These are phyloP conservation scores for Tuber brumale DNA, from an alignment of 495 filamentous ascomycete genomes.

Conservation along the genomic window DNA sequence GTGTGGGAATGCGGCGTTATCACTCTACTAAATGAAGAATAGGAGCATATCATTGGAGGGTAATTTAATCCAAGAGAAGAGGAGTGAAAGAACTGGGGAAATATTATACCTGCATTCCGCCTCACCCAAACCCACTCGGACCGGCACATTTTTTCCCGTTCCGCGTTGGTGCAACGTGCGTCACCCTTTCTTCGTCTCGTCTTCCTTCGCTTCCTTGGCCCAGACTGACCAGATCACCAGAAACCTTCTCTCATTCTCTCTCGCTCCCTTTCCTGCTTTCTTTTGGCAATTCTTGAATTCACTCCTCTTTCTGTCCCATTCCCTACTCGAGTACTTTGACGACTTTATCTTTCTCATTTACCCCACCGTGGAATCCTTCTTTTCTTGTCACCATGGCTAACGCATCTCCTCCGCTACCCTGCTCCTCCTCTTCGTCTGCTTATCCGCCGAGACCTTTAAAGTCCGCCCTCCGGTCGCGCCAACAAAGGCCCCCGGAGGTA, in stretches of 20 bases:
- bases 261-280: neutral
- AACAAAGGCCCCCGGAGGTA: slow-evolving; percentile 20
- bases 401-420: slow-evolving; percentile 20
- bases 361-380: slow-evolving; percentile 18
- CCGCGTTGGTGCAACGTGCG: slow-evolving; percentile 1
- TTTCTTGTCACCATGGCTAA: slow-evolving; percentile 26
- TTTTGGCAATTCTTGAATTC: neutral
- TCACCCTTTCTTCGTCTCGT: neutral
- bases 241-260: neutral
- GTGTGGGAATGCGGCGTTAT: neutral
- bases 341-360: slow-evolving; percentile 13
- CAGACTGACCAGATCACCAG: neutral
- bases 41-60: neutral
- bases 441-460: slow-evolving; percentile 29
- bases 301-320: neutral
- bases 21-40: neutral
- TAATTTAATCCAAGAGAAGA: neutral
- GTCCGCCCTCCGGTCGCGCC: slow-evolving; percentile 33
- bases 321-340: too few species aligned
- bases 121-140: neutral
- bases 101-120: neutral
- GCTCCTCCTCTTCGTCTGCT: slow-evolving; percentile 21
- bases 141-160: neutral
- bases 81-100: neutral
- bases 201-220: neutral